Percentiles rank a stretch among this genome's conserved stretches.
Evolutionary conservation across 305 asterid species (phyloP).

Genomic region (Fraxinus paxiana): DNA sequence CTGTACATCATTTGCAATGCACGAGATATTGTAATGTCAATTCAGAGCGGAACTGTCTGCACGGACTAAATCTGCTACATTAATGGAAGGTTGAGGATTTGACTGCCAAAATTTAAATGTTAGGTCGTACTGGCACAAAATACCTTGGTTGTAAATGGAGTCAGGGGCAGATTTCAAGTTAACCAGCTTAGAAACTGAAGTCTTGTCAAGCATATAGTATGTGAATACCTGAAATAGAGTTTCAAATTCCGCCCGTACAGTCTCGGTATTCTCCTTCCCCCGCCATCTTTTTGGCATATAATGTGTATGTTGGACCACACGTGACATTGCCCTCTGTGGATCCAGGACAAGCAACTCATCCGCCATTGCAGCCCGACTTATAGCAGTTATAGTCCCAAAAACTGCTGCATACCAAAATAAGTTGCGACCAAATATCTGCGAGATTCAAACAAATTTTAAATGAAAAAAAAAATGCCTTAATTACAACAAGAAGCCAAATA

Average conservation of each 20-base stretch:
- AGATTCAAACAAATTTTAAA: slow-evolving; percentile 15
- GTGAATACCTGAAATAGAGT: slow-evolving; percentile 82
- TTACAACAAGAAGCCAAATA: neutral
- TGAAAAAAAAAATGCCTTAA: neutral
- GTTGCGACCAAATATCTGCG: slow-evolving; percentile 93
- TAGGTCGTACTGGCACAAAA: neutral
- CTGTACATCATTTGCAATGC: neutral
- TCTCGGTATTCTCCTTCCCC: slow-evolving; percentile 72
- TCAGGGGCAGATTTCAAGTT: neutral
- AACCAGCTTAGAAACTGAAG: neutral
- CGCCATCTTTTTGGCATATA: slow-evolving; percentile 99
- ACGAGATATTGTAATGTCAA: neutral
- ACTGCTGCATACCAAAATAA: slow-evolving; percentile 97
- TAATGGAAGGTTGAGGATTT: neutral
- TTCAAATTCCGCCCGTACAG: slow-evolving; percentile 73
- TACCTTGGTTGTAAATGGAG: neutral
- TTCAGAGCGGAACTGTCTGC: neutral
- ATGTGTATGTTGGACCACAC: slow-evolving; percentile 79
- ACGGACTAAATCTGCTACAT: neutral
- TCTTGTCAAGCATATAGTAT: neutral
- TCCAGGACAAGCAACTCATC: slow-evolving; percentile 84
- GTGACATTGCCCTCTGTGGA: slow-evolving; percentile 80
- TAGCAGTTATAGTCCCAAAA: slow-evolving; percentile 94
- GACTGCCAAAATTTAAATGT: neutral
- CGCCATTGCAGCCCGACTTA: slow-evolving; percentile 75